Conservation (phyloP, 352 stramenopile genomes). For the Blastocystis sp. region DNA sequence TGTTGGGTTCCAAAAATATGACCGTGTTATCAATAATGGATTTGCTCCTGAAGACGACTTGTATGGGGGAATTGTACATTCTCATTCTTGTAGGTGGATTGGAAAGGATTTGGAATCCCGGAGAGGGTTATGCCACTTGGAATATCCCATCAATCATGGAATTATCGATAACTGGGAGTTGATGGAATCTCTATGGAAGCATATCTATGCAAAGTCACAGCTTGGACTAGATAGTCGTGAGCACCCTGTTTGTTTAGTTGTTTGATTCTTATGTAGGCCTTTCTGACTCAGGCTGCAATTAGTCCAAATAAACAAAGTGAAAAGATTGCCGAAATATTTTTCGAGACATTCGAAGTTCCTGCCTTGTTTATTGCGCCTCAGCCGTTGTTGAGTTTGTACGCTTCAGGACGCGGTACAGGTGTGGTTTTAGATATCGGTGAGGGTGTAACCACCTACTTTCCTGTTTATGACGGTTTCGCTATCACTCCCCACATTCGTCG, state of each 20-base stretch:
- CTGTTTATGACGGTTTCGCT: constrained; percentile 55
- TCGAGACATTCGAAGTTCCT: constrained; percentile 40
- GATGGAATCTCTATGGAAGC: constrained; percentile 72
- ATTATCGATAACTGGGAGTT: constrained; percentile 83
- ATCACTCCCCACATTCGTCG: constrained; percentile 40
- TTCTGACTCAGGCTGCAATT: constrained; percentile 82
- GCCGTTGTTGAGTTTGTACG: constrained; percentile 40
- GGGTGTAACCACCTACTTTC: constrained; percentile 30
- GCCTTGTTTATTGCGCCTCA: constrained; percentile 49
- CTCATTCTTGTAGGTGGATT: constrained; percentile 64
- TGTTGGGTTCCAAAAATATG: constrained; percentile 85
- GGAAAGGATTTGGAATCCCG: constrained; percentile 63
- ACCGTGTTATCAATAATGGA: constrained; percentile 84
- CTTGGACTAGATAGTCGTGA: constrained; percentile 59
- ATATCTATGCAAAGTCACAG: constrained; percentile 66
- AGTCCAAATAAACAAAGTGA: constrained; percentile 67
- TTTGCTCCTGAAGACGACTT: constrained; percentile 45
- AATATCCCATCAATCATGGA: constrained; percentile 81
- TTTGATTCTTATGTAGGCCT: constrained; percentile 71
- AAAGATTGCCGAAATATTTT: constrained; percentile 53
- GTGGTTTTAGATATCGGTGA: constrained; percentile 55
- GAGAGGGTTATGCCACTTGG: constrained; percentile 73
- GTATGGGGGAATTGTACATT: not conserved
- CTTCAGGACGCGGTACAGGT: not conserved
- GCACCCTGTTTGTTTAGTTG: constrained; percentile 68